Conservation (phyloP, 805 yeast species). For the Kazachstania africana region DNA sequence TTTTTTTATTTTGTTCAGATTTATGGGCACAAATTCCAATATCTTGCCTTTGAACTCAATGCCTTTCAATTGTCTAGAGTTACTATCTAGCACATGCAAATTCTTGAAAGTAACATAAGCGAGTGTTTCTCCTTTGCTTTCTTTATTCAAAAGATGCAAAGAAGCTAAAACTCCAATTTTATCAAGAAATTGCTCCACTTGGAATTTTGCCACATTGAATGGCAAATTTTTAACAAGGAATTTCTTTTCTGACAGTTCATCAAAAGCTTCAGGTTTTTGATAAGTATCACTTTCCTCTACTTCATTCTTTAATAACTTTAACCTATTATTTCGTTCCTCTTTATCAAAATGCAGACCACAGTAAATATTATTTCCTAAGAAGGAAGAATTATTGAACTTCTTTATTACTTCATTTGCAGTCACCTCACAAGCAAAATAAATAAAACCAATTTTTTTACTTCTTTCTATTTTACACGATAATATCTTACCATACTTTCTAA, state of each 20-base stretch:
- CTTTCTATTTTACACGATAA: constrained; percentile 32
- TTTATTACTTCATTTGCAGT: constrained; percentile 29
- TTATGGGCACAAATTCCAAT: constrained; percentile 16
- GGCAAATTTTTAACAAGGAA: constrained; percentile 28
- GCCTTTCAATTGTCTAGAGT: constrained; percentile 26
- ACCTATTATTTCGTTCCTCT: constrained; percentile 16
- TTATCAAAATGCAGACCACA: constrained; percentile 34
- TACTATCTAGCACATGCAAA: no score
- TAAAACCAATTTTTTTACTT: constrained; percentile 32
- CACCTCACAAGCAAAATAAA: constrained; percentile 28
- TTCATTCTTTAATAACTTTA: constrained; percentile 2
- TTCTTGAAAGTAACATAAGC: constrained; percentile 34
- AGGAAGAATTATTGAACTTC: constrained; percentile 20
- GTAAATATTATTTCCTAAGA: constrained; percentile 25
- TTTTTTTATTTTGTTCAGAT: constrained; percentile 4
- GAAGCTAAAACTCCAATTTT: constrained; percentile 26
- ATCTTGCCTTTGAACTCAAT: constrained; percentile 23
- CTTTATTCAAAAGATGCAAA: constrained; percentile 22
- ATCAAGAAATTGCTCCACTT: constrained; percentile 20
- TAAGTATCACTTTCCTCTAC: no score
- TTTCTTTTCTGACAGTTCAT: constrained; percentile 5
- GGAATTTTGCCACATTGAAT: constrained; percentile 18
- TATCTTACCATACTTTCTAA: constrained; percentile 38
- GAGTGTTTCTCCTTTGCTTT: constrained; percentile 19
- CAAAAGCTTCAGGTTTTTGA: constrained; percentile 25